Conservation (phyloP, 2,329 filamentous ascomycete genomes). For the Fusarium marasasianum region DNA sequence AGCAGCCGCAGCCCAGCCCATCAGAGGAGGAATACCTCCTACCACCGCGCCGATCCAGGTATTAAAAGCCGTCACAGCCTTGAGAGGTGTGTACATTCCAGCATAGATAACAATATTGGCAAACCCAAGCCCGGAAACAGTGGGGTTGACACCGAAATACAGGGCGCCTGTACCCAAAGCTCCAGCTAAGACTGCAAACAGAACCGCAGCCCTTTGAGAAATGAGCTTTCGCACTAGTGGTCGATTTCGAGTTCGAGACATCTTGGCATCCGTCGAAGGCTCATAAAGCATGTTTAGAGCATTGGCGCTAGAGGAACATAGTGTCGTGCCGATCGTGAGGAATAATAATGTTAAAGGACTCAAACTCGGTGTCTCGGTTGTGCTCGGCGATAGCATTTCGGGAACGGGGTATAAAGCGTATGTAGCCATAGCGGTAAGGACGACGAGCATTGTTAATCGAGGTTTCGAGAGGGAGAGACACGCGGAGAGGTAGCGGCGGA, state of each 20-base stretch:
- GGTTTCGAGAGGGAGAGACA: slow-evolving; percentile 96
- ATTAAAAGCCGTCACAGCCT: slow-evolving; percentile 85
- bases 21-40: slow-evolving; percentile 91
- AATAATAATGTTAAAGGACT: slow-evolving; percentile 92
- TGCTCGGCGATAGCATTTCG: slow-evolving; percentile 77
- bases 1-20: slow-evolving; percentile 97
- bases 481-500: slow-evolving; percentile 76
- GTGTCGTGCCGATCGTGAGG: slow-evolving; percentile 86
- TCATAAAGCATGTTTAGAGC: slow-evolving; percentile 98
- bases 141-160: slow-evolving; percentile 93
- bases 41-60: slow-evolving; percentile 96
- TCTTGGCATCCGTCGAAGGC: slow-evolving; percentile 86
- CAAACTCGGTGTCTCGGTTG: slow-evolving; percentile 76
- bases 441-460: slow-evolving; percentile 88
- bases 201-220: slow-evolving; percentile 72
- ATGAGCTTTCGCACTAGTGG: slow-evolving; percentile 87
- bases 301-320: slow-evolving; percentile 92
- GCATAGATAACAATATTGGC: slow-evolving; percentile 91
- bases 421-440: slow-evolving; percentile 87
- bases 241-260: slow-evolving; percentile 91
- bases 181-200: slow-evolving; percentile 83
- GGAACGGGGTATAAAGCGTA: slow-evolving; percentile 96
- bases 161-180: slow-evolving; percentile 75
- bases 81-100: slow-evolving; percentile 91
- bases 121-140: slow-evolving; percentile 84